A percentile compares a stretch with the other conserved stretches of the same genome.
phyloP scores from a whole-genome alignment of 176 grass and related monocot species.

The Hyparrhenia diplandra region DNA sequence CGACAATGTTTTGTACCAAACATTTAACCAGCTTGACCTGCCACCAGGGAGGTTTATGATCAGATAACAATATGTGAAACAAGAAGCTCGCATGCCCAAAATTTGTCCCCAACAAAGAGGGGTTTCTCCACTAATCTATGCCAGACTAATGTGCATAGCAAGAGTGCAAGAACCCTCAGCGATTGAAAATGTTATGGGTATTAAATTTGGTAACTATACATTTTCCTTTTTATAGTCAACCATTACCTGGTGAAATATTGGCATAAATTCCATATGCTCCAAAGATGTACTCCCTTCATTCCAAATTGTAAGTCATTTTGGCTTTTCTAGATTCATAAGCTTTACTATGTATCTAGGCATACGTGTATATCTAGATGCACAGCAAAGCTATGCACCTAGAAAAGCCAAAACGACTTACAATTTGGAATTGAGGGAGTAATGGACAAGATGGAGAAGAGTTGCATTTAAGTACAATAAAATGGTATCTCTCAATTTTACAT shows the following conservation, averaged over 20 bases:
- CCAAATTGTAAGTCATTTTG: too few relatives aligned
- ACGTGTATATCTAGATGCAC: too few relatives aligned
- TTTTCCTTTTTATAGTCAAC: not conserved
- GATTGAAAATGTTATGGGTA: not conserved
- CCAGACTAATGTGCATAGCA: not conserved
- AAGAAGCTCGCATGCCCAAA: not conserved
- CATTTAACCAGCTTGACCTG: constrained; percentile 97
- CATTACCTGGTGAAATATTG: not conserved
- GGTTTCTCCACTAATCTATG: not conserved
- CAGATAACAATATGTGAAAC: not conserved
- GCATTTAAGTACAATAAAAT: not conserved
- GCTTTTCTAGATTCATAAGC: too few relatives aligned
- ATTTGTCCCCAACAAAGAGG: not conserved
- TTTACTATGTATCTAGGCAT: too few relatives aligned
- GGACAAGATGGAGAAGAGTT: not conserved
- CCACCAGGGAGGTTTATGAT: constrained; percentile 26
- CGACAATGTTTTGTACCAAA: constrained; percentile 81
- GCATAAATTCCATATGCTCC: not conserved
- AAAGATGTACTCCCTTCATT: too few relatives aligned
- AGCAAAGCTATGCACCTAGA: too few relatives aligned
- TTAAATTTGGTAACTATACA: not conserved
- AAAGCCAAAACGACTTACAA: too few relatives aligned
- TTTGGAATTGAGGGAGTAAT: too few relatives aligned
- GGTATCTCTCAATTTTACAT: not conserved
- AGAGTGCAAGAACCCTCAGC: not conserved